Conservation (phyloP, 768 basidiomycete genomes). For the Naganishia kalamii region DNA sequence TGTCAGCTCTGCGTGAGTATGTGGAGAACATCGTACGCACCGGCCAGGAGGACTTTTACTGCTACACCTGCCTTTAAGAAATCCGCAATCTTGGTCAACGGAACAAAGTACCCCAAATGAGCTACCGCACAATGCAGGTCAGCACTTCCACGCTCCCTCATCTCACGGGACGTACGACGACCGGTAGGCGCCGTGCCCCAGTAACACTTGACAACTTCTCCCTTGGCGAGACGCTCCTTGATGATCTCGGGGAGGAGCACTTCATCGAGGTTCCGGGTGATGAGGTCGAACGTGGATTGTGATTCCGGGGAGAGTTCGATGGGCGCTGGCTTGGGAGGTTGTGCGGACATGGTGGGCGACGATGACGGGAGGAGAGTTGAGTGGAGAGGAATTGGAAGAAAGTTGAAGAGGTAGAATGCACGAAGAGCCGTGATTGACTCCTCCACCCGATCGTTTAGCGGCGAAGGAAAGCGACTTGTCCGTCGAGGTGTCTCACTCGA, state of each 20-base stretch:
- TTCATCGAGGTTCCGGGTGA: constrained; percentile 79
- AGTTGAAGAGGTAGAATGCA: background rate
- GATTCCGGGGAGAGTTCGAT: constrained; percentile 35
- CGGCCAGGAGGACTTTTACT: constrained; percentile 17
- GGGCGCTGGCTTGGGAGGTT: constrained; percentile 9
- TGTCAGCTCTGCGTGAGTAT: constrained; percentile 54
- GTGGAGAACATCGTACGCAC: constrained; percentile 8
- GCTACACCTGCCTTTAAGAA: constrained; percentile 81
- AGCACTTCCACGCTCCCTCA: background rate
- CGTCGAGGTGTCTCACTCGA: background rate
- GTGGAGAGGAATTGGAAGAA: background rate
- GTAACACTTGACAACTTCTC: constrained; percentile 72
- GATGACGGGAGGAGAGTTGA: background rate
- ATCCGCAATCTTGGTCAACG: constrained; percentile 90
- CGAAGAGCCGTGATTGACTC: background rate
- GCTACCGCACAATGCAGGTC: constrained; percentile 51
- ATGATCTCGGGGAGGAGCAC: constrained; percentile 78
- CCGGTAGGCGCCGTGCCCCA: constrained; percentile 95
- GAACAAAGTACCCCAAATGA: constrained; percentile 94
- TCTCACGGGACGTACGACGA: constrained; percentile 61
- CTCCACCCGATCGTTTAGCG: background rate
- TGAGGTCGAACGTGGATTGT: constrained; percentile 60
- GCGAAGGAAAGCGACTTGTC: background rate
- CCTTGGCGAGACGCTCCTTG: constrained; percentile 70
- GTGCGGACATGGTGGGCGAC: background rate